Percentiles rank a stretch among this genome's conserved stretches.
phyloP scores from a whole-genome alignment of 2,329 filamentous ascomycete species.

The Alternaria burnsii region DNA sequence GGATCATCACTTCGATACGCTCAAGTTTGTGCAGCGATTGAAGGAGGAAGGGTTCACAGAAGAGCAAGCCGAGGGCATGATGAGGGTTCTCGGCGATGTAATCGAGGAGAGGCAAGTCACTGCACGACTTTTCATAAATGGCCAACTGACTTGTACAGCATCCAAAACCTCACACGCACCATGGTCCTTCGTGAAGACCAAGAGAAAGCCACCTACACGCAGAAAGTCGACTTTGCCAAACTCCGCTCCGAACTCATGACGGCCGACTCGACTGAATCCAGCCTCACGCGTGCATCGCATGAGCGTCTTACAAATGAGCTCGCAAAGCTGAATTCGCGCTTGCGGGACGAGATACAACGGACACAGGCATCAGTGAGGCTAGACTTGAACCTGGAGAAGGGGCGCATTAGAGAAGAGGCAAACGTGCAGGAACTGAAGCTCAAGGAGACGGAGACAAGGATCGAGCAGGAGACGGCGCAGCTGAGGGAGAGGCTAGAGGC shows the following conservation, averaged over 20 bases:
- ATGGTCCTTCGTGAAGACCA: constrained; percentile 98
- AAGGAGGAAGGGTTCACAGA: constrained; percentile 94
- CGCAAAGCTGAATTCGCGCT: constrained; percentile 86
- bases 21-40: constrained; percentile 93
- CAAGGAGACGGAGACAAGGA: constrained; percentile 97
- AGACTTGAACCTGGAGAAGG: constrained; percentile 96
- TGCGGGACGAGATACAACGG: constrained; percentile 92
- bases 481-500: constrained; percentile 91
- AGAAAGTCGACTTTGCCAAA: constrained; percentile 98
- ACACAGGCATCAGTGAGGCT: constrained; percentile 92
- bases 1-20: constrained; percentile 97
- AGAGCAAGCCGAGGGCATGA: constrained; percentile 95
- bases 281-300: constrained; percentile 86
- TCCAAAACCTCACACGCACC: constrained; percentile 94
- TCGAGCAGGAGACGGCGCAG: constrained; percentile 92
- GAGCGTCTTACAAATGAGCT: constrained; percentile 94
- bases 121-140: neutral
- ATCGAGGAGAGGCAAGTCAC: constrained; percentile 82
- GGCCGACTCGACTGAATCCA: constrained; percentile 88
- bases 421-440: constrained; percentile 97
- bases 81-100: constrained; percentile 95
- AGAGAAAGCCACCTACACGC: constrained; percentile 76
- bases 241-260: constrained; percentile 92
- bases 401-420: constrained; percentile 92
- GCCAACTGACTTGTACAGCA: constrained; percentile 62